A percentile compares a stretch with the other conserved stretches of the same genome.
Evolutionary conservation across 2,329 filamentous ascomycete species (phyloP).

Genomic region (Cadophora sp.): DNA sequence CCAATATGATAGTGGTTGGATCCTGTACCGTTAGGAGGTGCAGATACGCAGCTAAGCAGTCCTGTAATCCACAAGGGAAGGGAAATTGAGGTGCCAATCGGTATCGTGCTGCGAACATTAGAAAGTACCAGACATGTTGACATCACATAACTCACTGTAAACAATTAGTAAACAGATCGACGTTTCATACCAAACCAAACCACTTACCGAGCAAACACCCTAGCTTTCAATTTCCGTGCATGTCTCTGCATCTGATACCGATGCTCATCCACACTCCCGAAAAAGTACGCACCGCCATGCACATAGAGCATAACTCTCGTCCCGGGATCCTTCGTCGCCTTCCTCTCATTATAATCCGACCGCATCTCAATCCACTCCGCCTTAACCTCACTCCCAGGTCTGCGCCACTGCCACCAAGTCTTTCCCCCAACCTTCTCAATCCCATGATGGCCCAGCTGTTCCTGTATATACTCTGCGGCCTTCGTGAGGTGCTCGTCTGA

Average conservation of each 20-base stretch:
- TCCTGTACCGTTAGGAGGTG: slow-evolving; percentile 79
- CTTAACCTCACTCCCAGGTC: slow-evolving; percentile 67
- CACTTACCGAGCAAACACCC: slow-evolving; percentile 75
- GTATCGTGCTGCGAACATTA: slow-evolving; percentile 64
- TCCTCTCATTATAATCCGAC: slow-evolving; percentile 76
- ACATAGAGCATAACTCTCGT: slow-evolving; percentile 90
- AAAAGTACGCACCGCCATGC: slow-evolving; percentile 94
- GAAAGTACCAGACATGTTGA: slow-evolving; percentile 4
- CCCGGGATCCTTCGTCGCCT: slow-evolving; percentile 62
- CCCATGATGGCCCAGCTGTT: slow-evolving; percentile 80
- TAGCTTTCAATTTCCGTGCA: slow-evolving; percentile 89
- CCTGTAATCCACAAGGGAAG: slow-evolving; percentile 90
- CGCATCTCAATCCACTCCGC: slow-evolving; percentile 98
- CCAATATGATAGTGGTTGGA: slow-evolving; percentile 82
- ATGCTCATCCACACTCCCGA: slow-evolving; percentile 94
- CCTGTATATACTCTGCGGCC: slow-evolving; percentile 71
- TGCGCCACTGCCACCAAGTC: slow-evolving; percentile 90
- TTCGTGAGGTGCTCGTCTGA: slow-evolving; percentile 66
- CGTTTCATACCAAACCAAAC: slow-evolving; percentile 26
- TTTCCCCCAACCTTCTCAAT: slow-evolving; percentile 78
- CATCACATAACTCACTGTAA: slow-evolving; percentile 33
- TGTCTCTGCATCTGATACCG: slow-evolving; percentile 98
- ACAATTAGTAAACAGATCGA: slow-evolving; percentile 21
- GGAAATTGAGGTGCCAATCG: slow-evolving; percentile 92
- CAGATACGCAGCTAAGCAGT: slow-evolving; percentile 88